Base-by-base conservation (phyloP, 257 asterid species). In the Catharanthus roseus region DNA sequence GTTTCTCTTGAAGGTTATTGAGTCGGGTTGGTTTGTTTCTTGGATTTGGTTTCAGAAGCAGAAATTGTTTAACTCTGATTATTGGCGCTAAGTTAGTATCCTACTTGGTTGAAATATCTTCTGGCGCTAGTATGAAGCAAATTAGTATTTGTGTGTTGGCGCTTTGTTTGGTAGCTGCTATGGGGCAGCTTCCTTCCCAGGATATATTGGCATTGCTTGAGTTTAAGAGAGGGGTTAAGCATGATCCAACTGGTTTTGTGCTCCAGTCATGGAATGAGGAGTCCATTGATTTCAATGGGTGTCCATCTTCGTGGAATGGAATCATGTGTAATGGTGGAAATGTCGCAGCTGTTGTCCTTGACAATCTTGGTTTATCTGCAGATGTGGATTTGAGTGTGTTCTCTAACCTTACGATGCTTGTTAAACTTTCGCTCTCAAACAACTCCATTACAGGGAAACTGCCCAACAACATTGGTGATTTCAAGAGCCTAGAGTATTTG, bases 261-360 rank as follows among this genome's bases (percentile, higher is more conserved):
- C 79, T 91, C 3, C 77, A 88, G 79, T 91, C 99, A 10, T 93
- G 99, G 99, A 93, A 86, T 36, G 99, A 93, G 53, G 97, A 93
- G 72, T 91, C 99, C 24, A 93, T 93, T 29, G 99, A 93, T 78
- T 93, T 93, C 84, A 88, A 95, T 67, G 99, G 99, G 24, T 95
- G 99, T 73, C 99, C 97, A 58, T 87, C 99, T 3, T 88, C 99
- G 38, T 95, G 99, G 99, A 95, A 95, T 71, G 99, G 99, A 57
- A 91, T 95, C 39, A 89, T 89, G 97, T 95, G 99, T 62, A 88
- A 82, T 75, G 96, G 96, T 65, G 96, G 88, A n/a, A 91, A 86
- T 85, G 97, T 95, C 29, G 97, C 96, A 6, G 99, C 89, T 1
- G 95, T 95, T 77, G 95, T 85, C 69, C 96, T 95, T 56, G 97